Base-by-base conservation (phyloP, 2,329 filamentous ascomycete species). In the Fusarium haematococcum region DNA sequence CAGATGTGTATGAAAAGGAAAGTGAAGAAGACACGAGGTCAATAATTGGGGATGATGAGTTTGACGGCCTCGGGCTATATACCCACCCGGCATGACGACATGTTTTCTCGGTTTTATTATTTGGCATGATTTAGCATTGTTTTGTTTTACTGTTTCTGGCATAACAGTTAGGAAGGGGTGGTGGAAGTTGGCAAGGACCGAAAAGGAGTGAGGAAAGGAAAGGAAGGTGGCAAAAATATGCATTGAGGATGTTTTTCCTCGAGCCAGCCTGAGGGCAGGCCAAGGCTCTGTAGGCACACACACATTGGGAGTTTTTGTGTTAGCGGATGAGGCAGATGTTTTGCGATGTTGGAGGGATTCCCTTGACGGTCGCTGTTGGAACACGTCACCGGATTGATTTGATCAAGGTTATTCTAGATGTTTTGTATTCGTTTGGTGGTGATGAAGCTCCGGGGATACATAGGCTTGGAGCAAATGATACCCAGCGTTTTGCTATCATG, bases 61-160 rank as follows among this genome's bases (percentile, higher is more conserved):
- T 63, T 48, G 54, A 37, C 57, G 73, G 75, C 71, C 71, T 67
- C 71, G 75, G 77, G 75, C 75, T 79, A 80, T 79, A 80, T 81
- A 80, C 77, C 77, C 58, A 67, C 79, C 77, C 61, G 66, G 59
- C 57, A 70, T 61, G 68, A 74, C 66, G 65, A 75, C 60, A 69
- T 73, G 72, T 74, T 70, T 71, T 58, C 65, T 62, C 63, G 57
- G 58, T 73, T 68, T 52, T 52, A 11, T 30, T 52, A 52, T 52
- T 52, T 43, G 58, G 45, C 68, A 70, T 69, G 65, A 52, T 63
- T 72, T 58, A 67, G 61, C 25, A 56, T 65, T 43, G 57, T 59
- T 65, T 50, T 68, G 50, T 37, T 54, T n/a, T 23, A 63, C 58
- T 69, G 61, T 56, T 68, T 71, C 68, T 76, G 74, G 73, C 58